These are phyloP conservation scores for Diaporthe velutina DNA, from an alignment of 2,329 filamentous ascomycete genomes.

Conservation along the genomic window DNA sequence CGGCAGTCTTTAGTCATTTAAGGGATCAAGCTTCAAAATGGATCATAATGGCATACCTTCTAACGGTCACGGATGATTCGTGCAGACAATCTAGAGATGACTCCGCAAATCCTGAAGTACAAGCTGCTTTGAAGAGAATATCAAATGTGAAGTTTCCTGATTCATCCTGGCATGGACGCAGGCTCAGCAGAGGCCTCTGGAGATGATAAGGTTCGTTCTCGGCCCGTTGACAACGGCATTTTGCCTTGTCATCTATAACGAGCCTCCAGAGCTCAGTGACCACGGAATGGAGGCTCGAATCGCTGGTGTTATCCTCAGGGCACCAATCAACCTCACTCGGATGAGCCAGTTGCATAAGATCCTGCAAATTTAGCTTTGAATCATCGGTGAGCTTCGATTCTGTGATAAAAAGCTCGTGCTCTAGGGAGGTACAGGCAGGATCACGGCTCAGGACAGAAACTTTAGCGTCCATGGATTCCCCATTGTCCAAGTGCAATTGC, in stretches of 20 bases:
- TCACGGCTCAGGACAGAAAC: not conserved
- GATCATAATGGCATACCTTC: not conserved
- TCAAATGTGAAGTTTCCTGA: not conserved
- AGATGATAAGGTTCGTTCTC: not conserved
- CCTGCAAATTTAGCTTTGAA: not conserved
- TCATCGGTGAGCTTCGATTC: not conserved
- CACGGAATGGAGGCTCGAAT: not conserved
- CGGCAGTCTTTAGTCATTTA: not conserved
- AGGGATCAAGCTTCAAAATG: not conserved
- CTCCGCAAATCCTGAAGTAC: not conserved
- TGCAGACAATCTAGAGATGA: not conserved
- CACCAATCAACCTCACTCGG: not conserved
- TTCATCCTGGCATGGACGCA: not conserved
- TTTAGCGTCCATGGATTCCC: not conserved
- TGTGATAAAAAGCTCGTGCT: not conserved
- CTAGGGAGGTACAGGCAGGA: not conserved
- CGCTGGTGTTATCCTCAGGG: not conserved
- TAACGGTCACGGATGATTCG: not conserved
- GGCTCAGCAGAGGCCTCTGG: not conserved
- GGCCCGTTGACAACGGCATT: not conserved
- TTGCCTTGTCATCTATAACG: not conserved
- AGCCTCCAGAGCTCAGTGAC: not conserved
- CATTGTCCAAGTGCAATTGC: not conserved
- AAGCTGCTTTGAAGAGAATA: not conserved
- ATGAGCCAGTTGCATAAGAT: not conserved